Conservation (phyloP, 1,284 basidiomycete genomes). For the Ceratobasidium sp. region DNA sequence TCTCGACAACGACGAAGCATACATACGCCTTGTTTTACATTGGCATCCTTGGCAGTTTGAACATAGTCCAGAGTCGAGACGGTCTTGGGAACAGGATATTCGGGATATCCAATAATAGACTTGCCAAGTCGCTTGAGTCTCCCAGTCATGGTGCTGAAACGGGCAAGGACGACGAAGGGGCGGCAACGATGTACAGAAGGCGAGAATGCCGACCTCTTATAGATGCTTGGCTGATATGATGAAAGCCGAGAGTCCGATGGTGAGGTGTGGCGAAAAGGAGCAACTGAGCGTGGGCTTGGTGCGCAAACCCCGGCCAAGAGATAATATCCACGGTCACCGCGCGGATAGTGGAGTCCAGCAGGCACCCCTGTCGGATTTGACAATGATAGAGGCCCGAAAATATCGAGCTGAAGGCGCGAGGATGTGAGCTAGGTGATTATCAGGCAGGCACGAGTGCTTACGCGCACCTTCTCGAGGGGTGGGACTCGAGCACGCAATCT, state of each 20-base stretch:
- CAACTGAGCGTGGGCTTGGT: slow-evolving; percentile 7
- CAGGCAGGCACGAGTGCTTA: slow-evolving; percentile 18
- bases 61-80: slow-evolving; percentile 70
- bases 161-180: neutral
- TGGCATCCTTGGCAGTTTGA: slow-evolving; percentile 55
- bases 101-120: slow-evolving; percentile 70
- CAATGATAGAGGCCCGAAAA: slow-evolving; percentile 8
- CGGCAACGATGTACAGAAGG: slow-evolving; percentile 25
- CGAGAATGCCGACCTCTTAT: slow-evolving; percentile 19
- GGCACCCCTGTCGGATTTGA: slow-evolving; percentile 26
- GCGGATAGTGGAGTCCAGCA: neutral
- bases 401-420: slow-evolving; percentile 29
- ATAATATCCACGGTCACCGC: slow-evolving; percentile 3
- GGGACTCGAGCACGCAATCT: slow-evolving; percentile 44
- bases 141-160: slow-evolving; percentile 41
- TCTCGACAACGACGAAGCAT: slow-evolving; percentile 13
- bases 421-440: slow-evolving; percentile 9
- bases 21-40: slow-evolving; percentile 55
- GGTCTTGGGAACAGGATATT: slow-evolving; percentile 65
- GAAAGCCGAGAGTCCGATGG: slow-evolving; percentile 39
- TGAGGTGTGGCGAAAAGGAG: neutral
- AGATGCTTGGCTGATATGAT: neutral
- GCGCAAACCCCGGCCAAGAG: slow-evolving; percentile 19
- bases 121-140: slow-evolving; percentile 57
- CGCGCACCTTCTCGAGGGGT: slow-evolving; percentile 34